Conservation (phyloP, 2,329 filamentous ascomycete species). For the Orbilia ellipsospora region DNA sequence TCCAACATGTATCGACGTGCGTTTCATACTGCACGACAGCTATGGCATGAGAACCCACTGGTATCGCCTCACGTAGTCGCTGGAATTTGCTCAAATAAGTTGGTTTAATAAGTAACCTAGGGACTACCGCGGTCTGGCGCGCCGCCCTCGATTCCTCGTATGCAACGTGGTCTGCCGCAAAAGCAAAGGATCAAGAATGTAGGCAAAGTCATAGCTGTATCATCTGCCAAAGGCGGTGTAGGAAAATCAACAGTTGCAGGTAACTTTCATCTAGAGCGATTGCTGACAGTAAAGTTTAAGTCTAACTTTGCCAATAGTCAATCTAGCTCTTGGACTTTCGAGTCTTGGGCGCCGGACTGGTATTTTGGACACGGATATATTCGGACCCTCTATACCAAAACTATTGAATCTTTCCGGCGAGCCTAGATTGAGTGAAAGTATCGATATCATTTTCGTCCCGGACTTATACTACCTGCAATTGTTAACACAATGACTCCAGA, state of each 20-base stretch:
- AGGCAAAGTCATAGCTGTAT: conserved; percentile 92
- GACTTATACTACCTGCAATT: conserved; percentile 2
- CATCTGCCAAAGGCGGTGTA: conserved; percentile 96
- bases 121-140: conserved; percentile 83
- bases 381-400: conserved; percentile 93
- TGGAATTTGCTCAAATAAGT: not conserved
- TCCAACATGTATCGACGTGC: conserved; percentile 60
- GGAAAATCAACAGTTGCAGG: conserved; percentile 94
- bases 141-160: conserved; percentile 74
- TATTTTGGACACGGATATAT: conserved; percentile 95
- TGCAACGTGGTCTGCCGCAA: conserved; percentile 83
- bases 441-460: conserved; percentile 60
- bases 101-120: conserved; percentile 64
- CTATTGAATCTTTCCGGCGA: conserved; percentile 84
- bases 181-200: conserved; percentile 84
- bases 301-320: conserved; percentile 62
- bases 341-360: conserved; percentile 82
- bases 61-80: conserved; percentile 4
- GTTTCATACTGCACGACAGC: conserved; percentile 45
- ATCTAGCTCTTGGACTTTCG: conserved; percentile 87
- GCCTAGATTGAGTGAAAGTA: conserved; percentile 78
- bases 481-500: conserved; percentile 64
- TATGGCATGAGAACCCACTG: conserved; percentile 54
- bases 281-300: not conserved
- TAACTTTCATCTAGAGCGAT: conserved; percentile 60